These are phyloP conservation scores for Microcyclosporella mali DNA, from an alignment of 2,329 filamentous ascomycete genomes.

Conservation along the genomic window DNA sequence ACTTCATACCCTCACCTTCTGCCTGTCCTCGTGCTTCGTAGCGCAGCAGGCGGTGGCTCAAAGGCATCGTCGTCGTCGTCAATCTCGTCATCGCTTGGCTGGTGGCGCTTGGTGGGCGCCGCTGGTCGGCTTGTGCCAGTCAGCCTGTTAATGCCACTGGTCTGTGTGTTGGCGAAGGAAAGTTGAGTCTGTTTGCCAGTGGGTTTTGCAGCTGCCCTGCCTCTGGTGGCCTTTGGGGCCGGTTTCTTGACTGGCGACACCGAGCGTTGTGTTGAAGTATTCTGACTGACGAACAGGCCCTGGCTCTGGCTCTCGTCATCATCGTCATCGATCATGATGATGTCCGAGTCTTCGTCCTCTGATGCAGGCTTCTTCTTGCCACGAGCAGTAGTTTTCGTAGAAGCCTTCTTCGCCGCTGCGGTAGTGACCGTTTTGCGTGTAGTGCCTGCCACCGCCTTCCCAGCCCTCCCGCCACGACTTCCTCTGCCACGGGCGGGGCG, in stretches of 20 bases:
- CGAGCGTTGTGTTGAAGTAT: conserved; percentile 13
- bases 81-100: conserved; percentile 37
- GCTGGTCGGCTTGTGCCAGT: conserved; percentile 12
- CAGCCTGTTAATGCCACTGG: conserved; percentile 8
- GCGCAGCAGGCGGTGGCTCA: conserved; percentile 28
- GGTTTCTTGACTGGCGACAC: conserved; percentile 21
- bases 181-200: conserved; percentile 18
- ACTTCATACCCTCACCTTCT: conserved; percentile 7
- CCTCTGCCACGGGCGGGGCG: conserved; percentile 35
- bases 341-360: conserved; percentile 39
- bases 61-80: conserved; percentile 34
- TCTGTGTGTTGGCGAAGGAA: conserved; percentile 17
- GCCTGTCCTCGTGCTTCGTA: conserved; percentile 14
- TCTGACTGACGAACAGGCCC: conserved; percentile 37
- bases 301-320: conserved; percentile 44
- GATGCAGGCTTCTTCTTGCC: conserved; percentile 38
- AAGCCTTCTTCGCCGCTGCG: conserved; percentile 33
- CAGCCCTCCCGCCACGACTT: conserved; percentile 37
- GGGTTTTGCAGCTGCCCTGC: conserved; percentile 10
- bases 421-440: conserved; percentile 31
- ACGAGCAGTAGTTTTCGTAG: conserved; percentile 30
- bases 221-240: conserved; percentile 12
- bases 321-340: conserved; percentile 39
- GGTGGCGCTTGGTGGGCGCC: conserved; percentile 23
- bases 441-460: conserved; percentile 38